These are phyloP conservation scores for Luvunga scandens DNA, from an alignment of 345 rosid species.

Conservation along the genomic window DNA sequence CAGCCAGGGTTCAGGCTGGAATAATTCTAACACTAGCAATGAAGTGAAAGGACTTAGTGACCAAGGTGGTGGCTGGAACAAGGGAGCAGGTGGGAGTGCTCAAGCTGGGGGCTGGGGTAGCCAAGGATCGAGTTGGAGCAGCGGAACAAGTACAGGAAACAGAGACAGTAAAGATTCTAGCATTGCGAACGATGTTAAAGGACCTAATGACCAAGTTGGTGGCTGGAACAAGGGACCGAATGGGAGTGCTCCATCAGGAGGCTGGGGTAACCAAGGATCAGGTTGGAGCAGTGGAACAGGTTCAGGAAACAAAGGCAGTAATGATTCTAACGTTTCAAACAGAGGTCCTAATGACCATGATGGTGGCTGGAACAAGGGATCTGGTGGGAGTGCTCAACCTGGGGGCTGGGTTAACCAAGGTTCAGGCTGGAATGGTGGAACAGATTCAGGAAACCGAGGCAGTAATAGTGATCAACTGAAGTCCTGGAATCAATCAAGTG, in stretches of 20 bases:
- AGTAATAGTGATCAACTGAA: slow-evolving; percentile 7
- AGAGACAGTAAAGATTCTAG: background rate
- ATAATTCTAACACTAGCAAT: background rate
- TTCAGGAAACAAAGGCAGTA: slow-evolving; percentile 3
- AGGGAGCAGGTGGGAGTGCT: background rate
- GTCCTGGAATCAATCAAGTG: slow-evolving; percentile 24
- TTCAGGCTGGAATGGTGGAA: slow-evolving; percentile 16
- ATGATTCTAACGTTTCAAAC: background rate
- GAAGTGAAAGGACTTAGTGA: slow-evolving; percentile 5
- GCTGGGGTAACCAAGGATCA: slow-evolving; percentile 17
- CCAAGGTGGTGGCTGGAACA: slow-evolving; percentile 9
- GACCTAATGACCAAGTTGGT: background rate
- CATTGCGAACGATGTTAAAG: background rate
- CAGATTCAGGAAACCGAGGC: slow-evolving; percentile 13
- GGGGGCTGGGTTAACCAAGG: slow-evolving; percentile 18
- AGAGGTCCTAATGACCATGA: background rate
- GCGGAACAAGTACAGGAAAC: slow-evolving; percentile 11
- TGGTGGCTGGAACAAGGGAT: slow-evolving; percentile 9
- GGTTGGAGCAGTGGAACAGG: slow-evolving; percentile 18
- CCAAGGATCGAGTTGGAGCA: slow-evolving; percentile 17
- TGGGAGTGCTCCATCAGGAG: background rate
- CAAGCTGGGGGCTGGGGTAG: slow-evolving; percentile 14
- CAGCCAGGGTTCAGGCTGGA: slow-evolving; percentile 26
- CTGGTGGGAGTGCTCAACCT: background rate
- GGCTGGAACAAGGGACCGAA: slow-evolving; percentile 3